Evolutionary conservation across 192 early-diverging fungal genomes (phyloP), one percentile per base, ranked within the genome.

Genomic region (Rhizoclosmatium globosum): DNA sequence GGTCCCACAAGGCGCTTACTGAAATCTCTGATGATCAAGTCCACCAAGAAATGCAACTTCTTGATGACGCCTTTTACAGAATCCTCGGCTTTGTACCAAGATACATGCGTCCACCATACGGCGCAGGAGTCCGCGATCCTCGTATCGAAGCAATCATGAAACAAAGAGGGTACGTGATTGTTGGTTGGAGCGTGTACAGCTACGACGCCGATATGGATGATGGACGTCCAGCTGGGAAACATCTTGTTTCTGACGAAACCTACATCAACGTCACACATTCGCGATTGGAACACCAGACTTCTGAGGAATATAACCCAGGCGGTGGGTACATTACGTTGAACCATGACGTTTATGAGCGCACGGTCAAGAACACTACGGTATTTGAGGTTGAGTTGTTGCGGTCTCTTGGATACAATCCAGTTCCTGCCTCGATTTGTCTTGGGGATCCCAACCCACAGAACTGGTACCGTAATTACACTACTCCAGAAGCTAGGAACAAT

Each of bases 1-100:
- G 90, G 90, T 7, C 7, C 53, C 53, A 56, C 53, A 56, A 56
- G 53, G 53, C 53, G 9, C 61, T 78, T 68, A 64, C 77, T 4
- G 64, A 62, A 21, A 21, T 88, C 7, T 50, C 0, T 48, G 47
- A 31, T 2, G 4, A 3, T 2, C 17, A 60, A 11, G 69, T 84
- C 7, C 43, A 41, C 15, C 13, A 3, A 0, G 83, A 87, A 61
- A 80, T 88, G 65, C 76, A 17, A 0, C 62, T 65, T 3, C 68
- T 82, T 2, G 81, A 82, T 46, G 50, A 62, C 23, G 78, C 78
- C 17, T 76, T 79, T 42, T 13, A 58, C 17, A 42, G 76, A 23
- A 79, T 79, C 45, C 17, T 79, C 2, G 78, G 78, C 17, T 47
- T 76, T 45, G 72, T 79, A 47, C 78, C 78, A 38, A 79, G 58